Percentiles rank a stretch among this genome's conserved stretches.
Evolutionary conservation across 2,329 filamentous ascomycete genomes (phyloP).

Genomic region (Ceratocystis cacaofunesta): DNA sequence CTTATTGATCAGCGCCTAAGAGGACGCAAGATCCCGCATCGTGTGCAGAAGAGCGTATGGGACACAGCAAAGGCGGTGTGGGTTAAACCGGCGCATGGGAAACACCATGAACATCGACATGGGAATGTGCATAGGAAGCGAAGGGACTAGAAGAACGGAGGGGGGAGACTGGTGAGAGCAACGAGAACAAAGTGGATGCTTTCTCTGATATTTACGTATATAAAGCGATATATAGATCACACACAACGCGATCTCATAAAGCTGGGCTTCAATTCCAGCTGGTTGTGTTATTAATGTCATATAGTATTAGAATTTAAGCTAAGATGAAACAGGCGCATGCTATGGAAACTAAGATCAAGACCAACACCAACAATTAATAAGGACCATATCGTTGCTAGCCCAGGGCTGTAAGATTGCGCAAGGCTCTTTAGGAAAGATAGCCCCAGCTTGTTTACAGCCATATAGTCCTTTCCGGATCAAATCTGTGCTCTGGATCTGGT

Average conservation of each 20-base stretch:
- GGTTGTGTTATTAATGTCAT: neutral
- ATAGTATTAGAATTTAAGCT: neutral
- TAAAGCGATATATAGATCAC: slow-evolving; percentile 1
- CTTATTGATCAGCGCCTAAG: slow-evolving; percentile 67
- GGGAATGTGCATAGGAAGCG: neutral
- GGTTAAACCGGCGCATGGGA: slow-evolving; percentile 19
- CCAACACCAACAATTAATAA: too few relatives aligned
- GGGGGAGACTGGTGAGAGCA: neutral
- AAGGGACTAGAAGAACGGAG: neutral
- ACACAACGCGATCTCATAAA: neutral
- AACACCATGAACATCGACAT: neutral
- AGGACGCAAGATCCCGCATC: slow-evolving; percentile 59
- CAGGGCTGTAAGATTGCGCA: neutral
- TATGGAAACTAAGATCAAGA: neutral
- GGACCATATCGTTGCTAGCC: too few relatives aligned
- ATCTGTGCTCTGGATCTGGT: slow-evolving; percentile 3
- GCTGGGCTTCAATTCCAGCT: too few relatives aligned
- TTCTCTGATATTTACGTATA: neutral
- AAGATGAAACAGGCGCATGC: neutral
- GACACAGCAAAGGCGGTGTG: slow-evolving; percentile 43
- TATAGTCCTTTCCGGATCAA: slow-evolving; percentile 2
- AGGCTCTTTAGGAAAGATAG: neutral
- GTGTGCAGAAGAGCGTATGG: slow-evolving; percentile 63
- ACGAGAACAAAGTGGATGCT: neutral
- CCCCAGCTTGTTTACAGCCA: neutral